phyloP scores from a whole-genome alignment of 1,139 yeast genomes.

The Debaryomyces nepalensis region DNA sequence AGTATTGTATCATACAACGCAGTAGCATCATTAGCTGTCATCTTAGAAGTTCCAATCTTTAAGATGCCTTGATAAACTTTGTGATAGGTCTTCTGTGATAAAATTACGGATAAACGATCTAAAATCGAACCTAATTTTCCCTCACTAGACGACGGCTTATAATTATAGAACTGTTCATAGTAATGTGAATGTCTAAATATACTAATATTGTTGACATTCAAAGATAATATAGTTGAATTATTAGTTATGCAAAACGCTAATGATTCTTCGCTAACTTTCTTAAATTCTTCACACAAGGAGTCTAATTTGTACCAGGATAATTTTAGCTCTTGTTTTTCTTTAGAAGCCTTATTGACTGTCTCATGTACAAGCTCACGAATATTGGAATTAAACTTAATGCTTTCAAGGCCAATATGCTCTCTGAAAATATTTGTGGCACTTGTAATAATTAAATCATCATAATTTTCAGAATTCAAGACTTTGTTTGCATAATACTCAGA shows the following conservation, averaged over 20 bases:
- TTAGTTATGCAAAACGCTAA: conserved; percentile 21
- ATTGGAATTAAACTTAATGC: conserved; percentile 16
- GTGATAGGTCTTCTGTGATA: conserved; percentile 35
- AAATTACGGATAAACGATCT: conserved; percentile 23
- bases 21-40: conserved; percentile 24
- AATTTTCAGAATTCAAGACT: conserved; percentile 53
- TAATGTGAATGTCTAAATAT: conserved; percentile 38
- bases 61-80: conserved; percentile 26
- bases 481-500: conserved; percentile 45
- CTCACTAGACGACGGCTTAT: conserved; percentile 19
- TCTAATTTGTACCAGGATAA: conserved; percentile 60
- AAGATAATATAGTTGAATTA: conserved; percentile 20
- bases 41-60: conserved; percentile 11
- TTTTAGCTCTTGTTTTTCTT: conserved; percentile 17
- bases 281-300: conserved; percentile 68
- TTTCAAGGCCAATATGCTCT: conserved; percentile 26
- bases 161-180: conserved; percentile 31
- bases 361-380: conserved; percentile 28
- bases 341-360: conserved; percentile 24
- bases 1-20: conserved; percentile 29
- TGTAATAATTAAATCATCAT: conserved; percentile 45
- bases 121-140: conserved; percentile 30
- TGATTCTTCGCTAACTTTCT: conserved; percentile 61
- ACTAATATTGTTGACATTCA: conserved; percentile 43
- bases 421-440: conserved; percentile 44